Evolutionary conservation across 2,329 filamentous ascomycete species (phyloP).

Genomic region (Claviceps sp.): DNA sequence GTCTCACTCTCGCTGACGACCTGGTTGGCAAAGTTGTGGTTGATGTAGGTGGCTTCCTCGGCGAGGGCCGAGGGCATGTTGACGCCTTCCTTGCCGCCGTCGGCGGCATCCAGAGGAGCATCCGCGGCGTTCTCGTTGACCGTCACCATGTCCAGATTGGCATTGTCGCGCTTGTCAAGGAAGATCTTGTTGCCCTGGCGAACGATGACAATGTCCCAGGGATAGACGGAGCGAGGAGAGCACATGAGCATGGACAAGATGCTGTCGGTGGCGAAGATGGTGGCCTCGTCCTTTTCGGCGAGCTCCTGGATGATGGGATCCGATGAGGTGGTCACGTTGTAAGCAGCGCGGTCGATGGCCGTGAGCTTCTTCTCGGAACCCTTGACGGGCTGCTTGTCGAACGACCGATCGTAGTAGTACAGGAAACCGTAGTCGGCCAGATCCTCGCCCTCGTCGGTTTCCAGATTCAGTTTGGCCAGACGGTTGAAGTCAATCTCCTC

Average conservation of each 20-base stretch:
- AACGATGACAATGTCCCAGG: conserved; percentile 93
- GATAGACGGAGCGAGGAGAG: conserved; percentile 88
- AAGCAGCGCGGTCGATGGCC: conserved; percentile 83
- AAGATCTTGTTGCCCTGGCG: conserved; percentile 94
- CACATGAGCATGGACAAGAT: conserved; percentile 99
- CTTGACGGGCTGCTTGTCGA: conserved; percentile 89
- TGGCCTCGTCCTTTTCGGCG: conserved; percentile 88
- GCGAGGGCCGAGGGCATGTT: conserved; percentile 90
- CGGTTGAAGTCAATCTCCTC: conserved; percentile 99
- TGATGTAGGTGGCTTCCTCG: conserved; percentile 97
- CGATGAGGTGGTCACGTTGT: conserved; percentile 94
- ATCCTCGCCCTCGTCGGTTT: conserved; percentile 89
- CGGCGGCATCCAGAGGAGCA: conserved; percentile 78
- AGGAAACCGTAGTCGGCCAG: conserved; percentile 93
- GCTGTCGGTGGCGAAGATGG: conserved; percentile 92
- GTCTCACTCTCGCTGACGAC: conserved; percentile 72
- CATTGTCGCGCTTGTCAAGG: conserved; percentile 95
- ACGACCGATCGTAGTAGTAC: conserved; percentile 93
- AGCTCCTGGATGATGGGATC: conserved; percentile 96
- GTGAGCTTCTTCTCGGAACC: conserved; percentile 75
- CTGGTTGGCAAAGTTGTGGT: conserved; percentile 98
- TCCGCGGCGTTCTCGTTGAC: conserved; percentile 98
- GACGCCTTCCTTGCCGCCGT: conserved; percentile 85
- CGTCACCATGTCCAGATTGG: conserved; percentile 89
- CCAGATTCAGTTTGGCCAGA: conserved; percentile 87